A percentile compares a stretch with the other conserved stretches of the same genome.
Conservation (phyloP, 139 green algal genomes). For the Coccomyxa sp. region DNA sequence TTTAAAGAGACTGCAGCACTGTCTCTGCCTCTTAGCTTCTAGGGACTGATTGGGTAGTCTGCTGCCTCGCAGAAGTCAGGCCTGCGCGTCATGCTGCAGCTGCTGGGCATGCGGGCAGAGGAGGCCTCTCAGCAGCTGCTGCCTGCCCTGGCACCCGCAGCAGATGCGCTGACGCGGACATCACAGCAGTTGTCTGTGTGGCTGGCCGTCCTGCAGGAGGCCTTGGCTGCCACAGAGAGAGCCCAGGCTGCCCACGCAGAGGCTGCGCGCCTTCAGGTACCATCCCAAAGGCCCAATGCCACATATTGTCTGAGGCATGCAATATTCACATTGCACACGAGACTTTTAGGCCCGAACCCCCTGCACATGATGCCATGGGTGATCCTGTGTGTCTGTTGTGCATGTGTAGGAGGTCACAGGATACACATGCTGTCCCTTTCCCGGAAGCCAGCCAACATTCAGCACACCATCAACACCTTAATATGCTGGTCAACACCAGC, state of each 20-base stretch:
- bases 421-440: too few relatives aligned
- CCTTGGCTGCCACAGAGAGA: conserved; percentile 3
- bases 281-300: neutral
- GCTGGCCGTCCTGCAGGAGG: conserved; percentile 3
- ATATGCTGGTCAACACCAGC: too few relatives aligned
- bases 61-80: conserved; percentile 45
- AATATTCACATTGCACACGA: too few relatives aligned
- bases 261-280: conserved; percentile 7
- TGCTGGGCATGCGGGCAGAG: conserved; percentile 35
- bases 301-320: neutral
- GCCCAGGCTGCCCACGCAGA: conserved; percentile 16
- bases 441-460: too few relatives aligned
- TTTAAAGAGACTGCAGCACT: too few relatives aligned
- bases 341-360: too few relatives aligned
- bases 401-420: too few relatives aligned
- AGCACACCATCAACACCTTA: too few relatives aligned
- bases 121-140: conserved; percentile 16
- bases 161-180: conserved; percentile 3
- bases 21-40: too few relatives aligned
- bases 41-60: neutral
- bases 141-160: conserved; percentile 4
- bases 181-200: neutral
- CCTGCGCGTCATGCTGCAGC: conserved; percentile 43
- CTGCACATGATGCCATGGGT: too few relatives aligned
- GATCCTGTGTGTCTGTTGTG: too few relatives aligned